Evolutionary conservation across 305 asterid genomes (phyloP), one percentile per base, ranked within the genome.

Genomic region (Euphrasia arctica): DNA sequence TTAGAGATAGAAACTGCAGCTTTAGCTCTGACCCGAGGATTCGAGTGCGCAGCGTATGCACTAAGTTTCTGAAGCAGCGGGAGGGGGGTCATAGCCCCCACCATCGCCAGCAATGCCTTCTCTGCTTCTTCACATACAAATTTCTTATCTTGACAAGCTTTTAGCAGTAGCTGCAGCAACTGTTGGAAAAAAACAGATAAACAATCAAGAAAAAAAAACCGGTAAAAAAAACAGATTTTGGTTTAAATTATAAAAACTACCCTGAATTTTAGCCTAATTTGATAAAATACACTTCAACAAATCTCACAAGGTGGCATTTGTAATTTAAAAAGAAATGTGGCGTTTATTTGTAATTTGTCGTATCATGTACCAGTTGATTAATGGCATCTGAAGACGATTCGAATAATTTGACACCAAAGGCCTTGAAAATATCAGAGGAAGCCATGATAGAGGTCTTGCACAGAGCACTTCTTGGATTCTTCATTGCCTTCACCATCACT

Each of bases 81-180:
- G 27, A 90, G 88, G 57, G 99, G 92, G 42, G 88, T 73, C 76
- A 82, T 75, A 56, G 82, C 77, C 54, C 80, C 88, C 63, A 85
- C 90, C 96, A 93, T 78, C 70, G 72, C 68, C 67, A 76, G 71
- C 47, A 88, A 73, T 57, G 95, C 75, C 75, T 47, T 90, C 52
- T 83, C 88, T 66, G 99, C 99, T 77, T 93, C 97, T 68, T 93
- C 99, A 76, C 99, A 90, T 2, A 93, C 99, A 78, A 93, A 93
- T 62, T 88, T 93, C 79, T 93, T 93, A 27, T 93, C 99, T 73
- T 93, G 99, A 49, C 91, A 83, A 63, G 96, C 92, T 78, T 93
- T 93, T 22, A 93, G 84, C 62, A 93, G 70, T 49, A 93, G 87
- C 83, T 93, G 99, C 82, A 93, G 68, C 64, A 93, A 59, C 98